phyloP scores from a whole-genome alignment of 768 basidiomycete genomes.

The Lactarius indigo region DNA sequence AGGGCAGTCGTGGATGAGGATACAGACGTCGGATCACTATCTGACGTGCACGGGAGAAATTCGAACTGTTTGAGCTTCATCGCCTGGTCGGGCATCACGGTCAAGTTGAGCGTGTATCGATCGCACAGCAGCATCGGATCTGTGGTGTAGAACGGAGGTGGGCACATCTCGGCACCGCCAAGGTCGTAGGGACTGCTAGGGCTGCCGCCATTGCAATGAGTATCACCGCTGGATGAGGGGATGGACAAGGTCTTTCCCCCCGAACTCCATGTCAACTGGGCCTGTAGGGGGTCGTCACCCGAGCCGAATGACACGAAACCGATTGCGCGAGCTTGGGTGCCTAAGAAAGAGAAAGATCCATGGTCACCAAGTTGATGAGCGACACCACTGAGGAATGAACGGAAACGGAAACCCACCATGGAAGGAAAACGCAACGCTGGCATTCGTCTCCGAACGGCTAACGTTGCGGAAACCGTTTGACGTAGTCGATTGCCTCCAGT shows the following conservation, averaged over 20 bases:
- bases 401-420: neutral
- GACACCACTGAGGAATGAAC: neutral
- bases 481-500: neutral
- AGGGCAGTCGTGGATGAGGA: neutral
- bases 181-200: no score
- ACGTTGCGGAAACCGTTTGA: no score
- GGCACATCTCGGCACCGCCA: neutral
- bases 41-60: neutral
- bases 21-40: no score
- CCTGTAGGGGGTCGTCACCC: neutral
- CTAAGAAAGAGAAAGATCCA: neutral
- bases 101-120: neutral
- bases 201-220: no score
- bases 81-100: neutral
- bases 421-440: neutral
- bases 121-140: neutral
- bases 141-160: neutral
- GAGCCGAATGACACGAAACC: neutral
- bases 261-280: neutral
- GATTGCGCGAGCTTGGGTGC: neutral
- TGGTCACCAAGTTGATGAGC: neutral
- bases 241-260: no score
- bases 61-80: constrained; percentile 1
- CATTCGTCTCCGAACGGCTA: neutral
- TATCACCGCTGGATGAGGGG: no score